Percentiles rank a stretch among this genome's conserved stretches.
Evolutionary conservation across 2,329 filamentous ascomycete genomes (phyloP).

Genomic region (Berkeleyomyces basicola): DNA sequence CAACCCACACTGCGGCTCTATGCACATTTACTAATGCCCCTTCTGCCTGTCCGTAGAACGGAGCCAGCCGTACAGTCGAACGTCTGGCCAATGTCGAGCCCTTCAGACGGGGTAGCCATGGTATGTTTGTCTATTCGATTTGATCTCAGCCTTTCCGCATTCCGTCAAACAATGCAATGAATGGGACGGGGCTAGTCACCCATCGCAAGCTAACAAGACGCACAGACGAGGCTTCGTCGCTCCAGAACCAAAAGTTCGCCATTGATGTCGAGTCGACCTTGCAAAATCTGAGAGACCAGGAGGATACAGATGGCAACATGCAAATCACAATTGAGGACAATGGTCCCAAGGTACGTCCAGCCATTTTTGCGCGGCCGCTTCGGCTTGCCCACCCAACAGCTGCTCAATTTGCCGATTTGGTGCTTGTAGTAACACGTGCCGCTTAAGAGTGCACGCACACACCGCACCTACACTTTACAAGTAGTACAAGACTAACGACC

Average conservation of each 20-base stretch:
- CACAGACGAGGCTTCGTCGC: constrained; percentile 11
- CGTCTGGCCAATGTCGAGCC: constrained; percentile 35
- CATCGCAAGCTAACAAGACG: background rate
- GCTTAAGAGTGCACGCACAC: background rate
- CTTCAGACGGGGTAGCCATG: constrained; percentile 42
- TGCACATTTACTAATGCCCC: background rate
- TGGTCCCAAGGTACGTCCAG: constrained; percentile 58
- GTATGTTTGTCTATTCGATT: constrained; percentile 22
- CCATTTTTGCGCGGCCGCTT: background rate
- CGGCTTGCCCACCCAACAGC: background rate
- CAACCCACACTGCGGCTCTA: background rate
- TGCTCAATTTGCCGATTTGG: constrained; percentile 6
- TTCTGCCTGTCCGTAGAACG: constrained; percentile 26
- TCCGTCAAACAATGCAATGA: background rate
- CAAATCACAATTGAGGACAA: constrained; percentile 96
- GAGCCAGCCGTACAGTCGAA: constrained; percentile 34
- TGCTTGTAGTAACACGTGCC: background rate
- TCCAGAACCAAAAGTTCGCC: constrained; percentile 38
- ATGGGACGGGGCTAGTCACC: background rate
- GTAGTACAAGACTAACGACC: constrained; percentile 10
- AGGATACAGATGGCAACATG: constrained; percentile 87
- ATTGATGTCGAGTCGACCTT: constrained; percentile 76
- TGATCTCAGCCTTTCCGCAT: background rate
- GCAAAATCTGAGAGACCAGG: constrained; percentile 59
- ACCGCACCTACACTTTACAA: background rate